Conservation (phyloP, 1,284 basidiomycete genomes). For the Ganoderma sinense region DNA sequence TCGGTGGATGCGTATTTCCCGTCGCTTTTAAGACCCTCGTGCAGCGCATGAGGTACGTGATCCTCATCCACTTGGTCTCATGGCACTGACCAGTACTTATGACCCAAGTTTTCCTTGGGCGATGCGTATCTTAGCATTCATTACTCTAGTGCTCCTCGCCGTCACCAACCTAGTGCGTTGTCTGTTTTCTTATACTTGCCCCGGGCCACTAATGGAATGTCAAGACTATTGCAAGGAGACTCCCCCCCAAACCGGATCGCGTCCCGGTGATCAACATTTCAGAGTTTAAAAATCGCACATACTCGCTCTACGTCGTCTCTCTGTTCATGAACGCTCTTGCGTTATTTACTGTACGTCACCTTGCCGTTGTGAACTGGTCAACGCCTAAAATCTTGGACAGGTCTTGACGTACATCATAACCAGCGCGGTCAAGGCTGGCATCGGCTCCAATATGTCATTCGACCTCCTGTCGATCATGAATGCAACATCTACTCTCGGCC, state of each 20-base stretch:
- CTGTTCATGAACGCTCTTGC: neutral
- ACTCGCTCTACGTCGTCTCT: neutral
- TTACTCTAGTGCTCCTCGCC: conserved; percentile 50
- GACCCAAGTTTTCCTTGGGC: conserved; percentile 49
- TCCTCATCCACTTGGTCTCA: neutral
- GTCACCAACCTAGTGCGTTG: conserved; percentile 48
- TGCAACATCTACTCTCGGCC: conserved; percentile 48
- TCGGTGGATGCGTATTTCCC: conserved; percentile 53
- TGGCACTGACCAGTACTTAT: neutral
- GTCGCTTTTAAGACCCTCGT: conserved; percentile 48
- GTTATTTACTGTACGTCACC: neutral
- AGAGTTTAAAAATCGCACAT: neutral
- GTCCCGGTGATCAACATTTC: neutral
- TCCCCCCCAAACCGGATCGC: neutral
- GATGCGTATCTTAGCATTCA: conserved; percentile 64
- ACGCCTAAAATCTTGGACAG: neutral
- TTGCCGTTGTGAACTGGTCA: neutral
- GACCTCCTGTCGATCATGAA: conserved; percentile 56
- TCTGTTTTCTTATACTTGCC: neutral
- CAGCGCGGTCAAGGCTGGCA: conserved; percentile 34
- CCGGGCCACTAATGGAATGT: neutral
- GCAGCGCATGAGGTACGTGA: conserved; percentile 39
- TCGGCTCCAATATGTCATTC: conserved; percentile 44
- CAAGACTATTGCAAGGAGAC: conserved; percentile 3
- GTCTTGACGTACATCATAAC: neutral